phyloP scores from a whole-genome alignment of 257 asterid species.

The Solanum pinnatisectum region DNA sequence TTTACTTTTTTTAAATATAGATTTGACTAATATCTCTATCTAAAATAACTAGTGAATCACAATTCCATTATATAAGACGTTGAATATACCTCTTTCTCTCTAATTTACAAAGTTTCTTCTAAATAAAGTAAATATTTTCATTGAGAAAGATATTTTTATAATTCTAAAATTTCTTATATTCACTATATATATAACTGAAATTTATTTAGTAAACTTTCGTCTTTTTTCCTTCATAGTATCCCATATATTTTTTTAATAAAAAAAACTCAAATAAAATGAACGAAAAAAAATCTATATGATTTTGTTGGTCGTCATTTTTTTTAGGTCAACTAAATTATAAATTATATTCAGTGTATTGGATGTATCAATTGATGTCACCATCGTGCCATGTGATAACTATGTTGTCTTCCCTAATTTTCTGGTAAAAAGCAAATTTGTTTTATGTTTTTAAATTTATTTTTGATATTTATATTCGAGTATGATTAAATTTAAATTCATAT shows the following conservation, averaged over 20 bases:
- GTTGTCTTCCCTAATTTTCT: not conserved
- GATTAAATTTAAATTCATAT: fast-evolving
- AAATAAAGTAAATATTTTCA: not conserved
- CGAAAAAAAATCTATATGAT: not conserved
- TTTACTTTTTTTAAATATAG: not conserved
- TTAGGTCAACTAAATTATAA: not conserved
- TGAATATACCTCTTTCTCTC: not conserved
- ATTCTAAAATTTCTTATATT: not conserved
- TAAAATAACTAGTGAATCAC: not conserved
- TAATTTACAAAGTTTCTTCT: not conserved
- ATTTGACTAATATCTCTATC: not conserved
- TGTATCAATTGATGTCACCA: not conserved
- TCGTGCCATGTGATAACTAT: not conserved
- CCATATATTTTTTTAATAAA: not conserved
- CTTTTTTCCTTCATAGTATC: not conserved
- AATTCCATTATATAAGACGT: not conserved
- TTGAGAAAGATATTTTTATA: not conserved
- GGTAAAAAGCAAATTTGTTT: not conserved
- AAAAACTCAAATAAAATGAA: not conserved
- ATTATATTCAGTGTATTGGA: not conserved
- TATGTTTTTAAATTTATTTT: not conserved
- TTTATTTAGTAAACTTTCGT: not conserved
- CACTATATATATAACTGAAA: not conserved
- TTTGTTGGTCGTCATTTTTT: not conserved
- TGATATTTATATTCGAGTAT: fast-evolving